Conservation (phyloP, 2,329 filamentous ascomycete genomes). For the Hypoxylon sp. region DNA sequence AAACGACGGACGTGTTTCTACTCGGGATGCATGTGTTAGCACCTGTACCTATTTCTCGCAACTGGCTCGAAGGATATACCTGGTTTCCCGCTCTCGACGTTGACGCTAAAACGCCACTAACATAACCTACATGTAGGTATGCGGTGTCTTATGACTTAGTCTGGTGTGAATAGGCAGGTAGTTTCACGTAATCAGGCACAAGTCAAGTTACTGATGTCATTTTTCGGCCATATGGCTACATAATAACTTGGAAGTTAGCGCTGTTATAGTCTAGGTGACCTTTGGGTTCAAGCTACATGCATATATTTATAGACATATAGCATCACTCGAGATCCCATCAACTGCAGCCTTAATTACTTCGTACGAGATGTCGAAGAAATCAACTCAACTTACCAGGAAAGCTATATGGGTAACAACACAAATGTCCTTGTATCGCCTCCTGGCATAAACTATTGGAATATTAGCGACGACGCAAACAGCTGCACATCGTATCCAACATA, state of each 20-base stretch:
- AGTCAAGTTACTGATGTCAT: constrained; percentile 23
- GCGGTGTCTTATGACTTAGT: not conserved
- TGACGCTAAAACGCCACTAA: not conserved
- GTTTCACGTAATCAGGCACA: constrained; percentile 1
- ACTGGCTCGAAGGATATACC: not conserved
- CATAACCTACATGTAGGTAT: not conserved
- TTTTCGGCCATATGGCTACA: not conserved
- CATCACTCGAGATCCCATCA: not conserved
- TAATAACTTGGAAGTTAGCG: constrained; percentile 13
- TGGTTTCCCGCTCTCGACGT: not conserved
- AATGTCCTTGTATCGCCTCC: not conserved
- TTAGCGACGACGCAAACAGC: constrained; percentile 6
- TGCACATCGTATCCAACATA: not conserved
- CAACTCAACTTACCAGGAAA: not conserved
- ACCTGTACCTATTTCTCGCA: not conserved
- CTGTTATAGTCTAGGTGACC: constrained; percentile 13
- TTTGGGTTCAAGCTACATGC: not conserved
- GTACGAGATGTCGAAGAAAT: not conserved
- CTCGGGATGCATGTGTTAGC: constrained; percentile 5
- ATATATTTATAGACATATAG: not conserved
- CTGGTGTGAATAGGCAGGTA: not conserved
- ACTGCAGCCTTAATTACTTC: not conserved
- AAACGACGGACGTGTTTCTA: constrained; percentile 1
- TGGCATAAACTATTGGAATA: not conserved
- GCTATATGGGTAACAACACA: not conserved